These are phyloP conservation scores for Colletotrichum australisinense DNA, from an alignment of 2,329 filamentous ascomycete genomes.

Conservation along the genomic window DNA sequence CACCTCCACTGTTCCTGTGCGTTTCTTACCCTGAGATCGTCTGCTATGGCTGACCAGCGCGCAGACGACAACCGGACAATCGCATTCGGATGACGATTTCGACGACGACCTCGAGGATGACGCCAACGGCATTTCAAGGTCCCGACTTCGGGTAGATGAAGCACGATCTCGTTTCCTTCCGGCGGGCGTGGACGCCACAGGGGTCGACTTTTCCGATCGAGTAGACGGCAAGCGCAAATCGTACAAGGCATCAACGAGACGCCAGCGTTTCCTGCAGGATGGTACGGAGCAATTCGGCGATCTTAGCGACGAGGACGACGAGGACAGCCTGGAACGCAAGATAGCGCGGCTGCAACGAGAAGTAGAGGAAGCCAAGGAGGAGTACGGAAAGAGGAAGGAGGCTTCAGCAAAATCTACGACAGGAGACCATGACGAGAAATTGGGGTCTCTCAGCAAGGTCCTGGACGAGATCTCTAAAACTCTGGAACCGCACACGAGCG, in stretches of 20 bases:
- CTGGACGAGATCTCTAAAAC: slow-evolving; percentile 72
- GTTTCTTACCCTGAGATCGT: slow-evolving; percentile 41
- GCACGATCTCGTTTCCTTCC: slow-evolving; percentile 85
- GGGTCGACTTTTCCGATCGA: slow-evolving; percentile 91
- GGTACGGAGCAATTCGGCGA: slow-evolving; percentile 78
- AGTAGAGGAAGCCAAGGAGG: slow-evolving; percentile 77
- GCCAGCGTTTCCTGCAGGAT: slow-evolving; percentile 71
- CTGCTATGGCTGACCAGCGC: slow-evolving; percentile 39
- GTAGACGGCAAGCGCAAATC: slow-evolving; percentile 85
- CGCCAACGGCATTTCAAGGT: slow-evolving; percentile 76
- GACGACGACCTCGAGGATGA: slow-evolving; percentile 73
- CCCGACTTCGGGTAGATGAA: slow-evolving; percentile 79
- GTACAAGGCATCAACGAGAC: slow-evolving; percentile 80
- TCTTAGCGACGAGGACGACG: slow-evolving; percentile 76
- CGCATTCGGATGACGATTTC: slow-evolving; percentile 71
- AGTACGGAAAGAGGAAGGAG: slow-evolving; percentile 66
- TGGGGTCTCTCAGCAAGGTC: slow-evolving; percentile 77
- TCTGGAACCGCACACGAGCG: slow-evolving; percentile 40
- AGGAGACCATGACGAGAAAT: slow-evolving; percentile 62
- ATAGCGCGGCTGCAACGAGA: slow-evolving; percentile 87
- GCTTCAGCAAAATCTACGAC: slow-evolving; percentile 53
- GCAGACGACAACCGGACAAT: slow-evolving; percentile 66
- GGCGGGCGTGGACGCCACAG: slow-evolving; percentile 78
- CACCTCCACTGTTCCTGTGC: slow-evolving; percentile 84
- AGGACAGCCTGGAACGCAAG: slow-evolving; percentile 80